A percentile compares a stretch with the other conserved stretches of the same genome.
Conservation (phyloP, 129 eudicot species). For the Flaveria trinervia region DNA sequence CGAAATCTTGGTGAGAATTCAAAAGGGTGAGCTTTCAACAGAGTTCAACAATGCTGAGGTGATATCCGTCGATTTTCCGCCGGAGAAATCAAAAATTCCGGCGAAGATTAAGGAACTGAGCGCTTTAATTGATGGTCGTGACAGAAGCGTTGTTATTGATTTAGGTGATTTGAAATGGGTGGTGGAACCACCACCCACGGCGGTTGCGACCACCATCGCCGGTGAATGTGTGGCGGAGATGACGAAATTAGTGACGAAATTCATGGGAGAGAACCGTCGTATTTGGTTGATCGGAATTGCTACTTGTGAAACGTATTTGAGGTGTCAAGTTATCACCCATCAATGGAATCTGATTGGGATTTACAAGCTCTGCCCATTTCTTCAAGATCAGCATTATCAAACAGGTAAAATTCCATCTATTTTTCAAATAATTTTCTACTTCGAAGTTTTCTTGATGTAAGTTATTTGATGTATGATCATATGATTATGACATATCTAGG, state of each 20-base stretch:
- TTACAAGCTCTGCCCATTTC: constrained; percentile 82
- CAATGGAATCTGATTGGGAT: constrained; percentile 94
- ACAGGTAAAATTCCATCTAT: constrained; percentile 28
- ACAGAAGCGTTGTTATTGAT: constrained; percentile 51
- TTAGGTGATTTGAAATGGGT: constrained; percentile 84
- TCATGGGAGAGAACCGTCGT: constrained; percentile 19
- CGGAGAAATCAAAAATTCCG: constrained; percentile 34
- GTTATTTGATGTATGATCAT: background rate
- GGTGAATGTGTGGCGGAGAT: constrained; percentile 47
- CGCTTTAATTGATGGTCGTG: constrained; percentile 31
- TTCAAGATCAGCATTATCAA: constrained; percentile 61
- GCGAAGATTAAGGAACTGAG: constrained; percentile 52
- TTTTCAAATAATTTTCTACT: too few relatives aligned
- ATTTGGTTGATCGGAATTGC: constrained; percentile 84
- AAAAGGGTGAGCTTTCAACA: constrained; percentile 26
- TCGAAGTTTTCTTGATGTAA: background rate
- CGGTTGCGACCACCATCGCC: constrained; percentile 34
- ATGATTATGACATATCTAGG: constrained; percentile 36
- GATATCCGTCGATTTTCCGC: constrained; percentile 37
- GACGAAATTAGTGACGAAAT: constrained; percentile 50
- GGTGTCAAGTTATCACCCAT: constrained; percentile 79
- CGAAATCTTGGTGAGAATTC: constrained; percentile 55
- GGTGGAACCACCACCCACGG: constrained; percentile 44
- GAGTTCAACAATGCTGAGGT: constrained; percentile 46
- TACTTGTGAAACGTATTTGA: constrained; percentile 81